phyloP scores from a whole-genome alignment of 495 filamentous ascomycete genomes.

The Talaromyces adpressus region DNA sequence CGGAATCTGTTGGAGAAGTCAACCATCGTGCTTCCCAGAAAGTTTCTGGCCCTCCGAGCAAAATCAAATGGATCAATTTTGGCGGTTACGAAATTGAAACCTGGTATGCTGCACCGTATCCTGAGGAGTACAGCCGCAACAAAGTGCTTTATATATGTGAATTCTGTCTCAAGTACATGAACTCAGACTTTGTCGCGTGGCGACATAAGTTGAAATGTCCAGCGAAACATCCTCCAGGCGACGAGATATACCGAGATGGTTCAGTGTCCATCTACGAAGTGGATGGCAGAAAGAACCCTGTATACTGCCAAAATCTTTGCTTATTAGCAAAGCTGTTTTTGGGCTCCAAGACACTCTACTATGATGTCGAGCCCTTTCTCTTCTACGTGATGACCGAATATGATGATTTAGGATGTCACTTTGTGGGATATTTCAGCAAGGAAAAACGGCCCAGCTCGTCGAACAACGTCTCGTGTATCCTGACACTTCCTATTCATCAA shows the following conservation, averaged over 20 bases:
- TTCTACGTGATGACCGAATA: conserved; percentile 99
- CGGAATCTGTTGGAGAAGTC: conserved; percentile 40
- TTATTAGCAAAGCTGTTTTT: conserved; percentile 93
- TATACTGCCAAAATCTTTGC: conserved; percentile 97
- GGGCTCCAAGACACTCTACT: conserved; percentile 96
- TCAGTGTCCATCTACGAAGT: conserved; percentile 96
- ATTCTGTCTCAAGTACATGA: conserved; percentile 99
- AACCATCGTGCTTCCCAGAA: conserved; percentile 51
- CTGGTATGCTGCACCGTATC: conserved; percentile 98
- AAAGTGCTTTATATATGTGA: conserved; percentile 95
- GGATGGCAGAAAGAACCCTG: conserved; percentile 90
- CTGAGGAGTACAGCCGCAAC: conserved; percentile 95
- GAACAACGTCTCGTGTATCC: conserved; percentile 96
- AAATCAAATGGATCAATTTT: conserved; percentile 98
- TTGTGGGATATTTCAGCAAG: conserved; percentile 98
- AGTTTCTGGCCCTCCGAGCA: conserved; percentile 77
- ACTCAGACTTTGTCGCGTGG: conserved; percentile 95
- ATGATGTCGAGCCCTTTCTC: conserved; percentile 95
- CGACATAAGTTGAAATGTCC: conserved; percentile 96
- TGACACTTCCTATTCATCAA: conserved; percentile 92
- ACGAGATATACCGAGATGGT: conserved; percentile 94
- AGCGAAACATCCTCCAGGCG: conserved; percentile 90
- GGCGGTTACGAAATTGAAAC: conserved; percentile 96
- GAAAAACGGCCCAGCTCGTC: conserved; percentile 92
- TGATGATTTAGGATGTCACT: conserved; percentile 89